Conservation (phyloP, 164 flowering plant species). For the Aristolochia fimbriata region DNA sequence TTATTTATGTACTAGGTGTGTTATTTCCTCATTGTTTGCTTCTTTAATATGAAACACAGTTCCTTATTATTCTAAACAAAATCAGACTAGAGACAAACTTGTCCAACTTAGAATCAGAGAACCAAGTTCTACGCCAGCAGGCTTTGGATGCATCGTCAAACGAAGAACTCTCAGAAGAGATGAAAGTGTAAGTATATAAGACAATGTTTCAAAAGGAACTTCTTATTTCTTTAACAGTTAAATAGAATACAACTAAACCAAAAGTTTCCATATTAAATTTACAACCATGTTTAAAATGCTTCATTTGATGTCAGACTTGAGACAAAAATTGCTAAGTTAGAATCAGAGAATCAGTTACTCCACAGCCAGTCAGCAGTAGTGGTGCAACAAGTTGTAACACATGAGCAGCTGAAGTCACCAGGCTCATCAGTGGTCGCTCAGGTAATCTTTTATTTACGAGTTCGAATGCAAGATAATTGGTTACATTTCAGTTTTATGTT, state of each 20-base stretch:
- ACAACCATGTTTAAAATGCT: not conserved
- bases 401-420: constrained; percentile 17
- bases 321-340: constrained; percentile 38
- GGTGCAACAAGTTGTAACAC: constrained; percentile 23
- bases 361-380: constrained; percentile 25
- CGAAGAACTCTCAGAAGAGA: constrained; percentile 49
- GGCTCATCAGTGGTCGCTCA: constrained; percentile 9
- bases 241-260: no score
- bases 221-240: no score
- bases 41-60: not conserved
- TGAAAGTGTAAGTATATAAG: constrained; percentile 32
- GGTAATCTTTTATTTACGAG: constrained; percentile 16
- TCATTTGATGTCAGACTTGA: constrained; percentile 34
- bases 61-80: constrained; percentile 4
- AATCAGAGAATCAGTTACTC: constrained; percentile 58
- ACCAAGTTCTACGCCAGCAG: constrained; percentile 77
- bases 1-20: not conserved
- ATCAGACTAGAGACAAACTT: constrained; percentile 50
- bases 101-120: constrained; percentile 76
- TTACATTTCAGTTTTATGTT: no score
- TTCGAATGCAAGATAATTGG: no score
- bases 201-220: not conserved
- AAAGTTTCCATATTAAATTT: not conserved
- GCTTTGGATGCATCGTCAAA: constrained; percentile 50
- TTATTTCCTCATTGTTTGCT: not conserved